Conservation (phyloP, 495 filamentous ascomycete genomes). For the Daldinia concentrica region DNA sequence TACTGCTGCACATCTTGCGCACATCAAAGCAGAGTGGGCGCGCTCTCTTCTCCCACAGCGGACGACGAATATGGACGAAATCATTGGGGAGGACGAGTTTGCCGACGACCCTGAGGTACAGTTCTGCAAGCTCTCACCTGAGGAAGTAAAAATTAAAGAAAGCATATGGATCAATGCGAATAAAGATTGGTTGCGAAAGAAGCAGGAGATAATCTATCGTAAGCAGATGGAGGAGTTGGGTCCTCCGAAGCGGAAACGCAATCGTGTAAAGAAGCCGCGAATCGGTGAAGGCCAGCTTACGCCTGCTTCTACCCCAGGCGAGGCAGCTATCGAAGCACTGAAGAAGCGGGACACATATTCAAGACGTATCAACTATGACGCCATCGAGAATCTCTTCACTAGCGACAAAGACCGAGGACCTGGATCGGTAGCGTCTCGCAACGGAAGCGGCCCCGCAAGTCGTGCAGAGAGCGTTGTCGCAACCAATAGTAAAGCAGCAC, state of each 20-base stretch:
- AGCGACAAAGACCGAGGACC: constrained; percentile 49
- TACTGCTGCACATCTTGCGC: constrained; percentile 51
- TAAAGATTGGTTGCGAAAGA: constrained; percentile 83
- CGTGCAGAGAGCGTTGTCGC: constrained; percentile 39
- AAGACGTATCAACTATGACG: constrained; percentile 85
- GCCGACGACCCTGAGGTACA: constrained; percentile 84
- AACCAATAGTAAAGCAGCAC: constrained; percentile 11
- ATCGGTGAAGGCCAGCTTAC: constrained; percentile 67
- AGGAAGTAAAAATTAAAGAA: constrained; percentile 81
- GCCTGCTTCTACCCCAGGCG: constrained; percentile 68
- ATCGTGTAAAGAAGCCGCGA: constrained; percentile 60
- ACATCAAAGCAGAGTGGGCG: constrained; percentile 47
- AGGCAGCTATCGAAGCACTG: constrained; percentile 79
- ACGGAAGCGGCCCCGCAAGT: constrained; percentile 40
- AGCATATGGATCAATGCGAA: constrained; percentile 93
- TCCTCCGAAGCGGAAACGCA: constrained; percentile 60
- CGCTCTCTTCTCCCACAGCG: constrained; percentile 42
- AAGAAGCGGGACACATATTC: constrained; percentile 71
- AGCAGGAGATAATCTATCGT: constrained; percentile 79
- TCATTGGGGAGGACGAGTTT: constrained; percentile 79
- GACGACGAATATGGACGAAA: constrained; percentile 55
- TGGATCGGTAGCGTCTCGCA: constrained; percentile 47
- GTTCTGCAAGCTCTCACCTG: constrained; percentile 74
- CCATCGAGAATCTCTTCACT: constrained; percentile 66
- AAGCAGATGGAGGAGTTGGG: constrained; percentile 67